A percentile compares a stretch with the other conserved stretches of the same genome.
Evolutionary conservation across 495 filamentous ascomycete genomes (phyloP).

Genomic region (Baudoinia panamericana): DNA sequence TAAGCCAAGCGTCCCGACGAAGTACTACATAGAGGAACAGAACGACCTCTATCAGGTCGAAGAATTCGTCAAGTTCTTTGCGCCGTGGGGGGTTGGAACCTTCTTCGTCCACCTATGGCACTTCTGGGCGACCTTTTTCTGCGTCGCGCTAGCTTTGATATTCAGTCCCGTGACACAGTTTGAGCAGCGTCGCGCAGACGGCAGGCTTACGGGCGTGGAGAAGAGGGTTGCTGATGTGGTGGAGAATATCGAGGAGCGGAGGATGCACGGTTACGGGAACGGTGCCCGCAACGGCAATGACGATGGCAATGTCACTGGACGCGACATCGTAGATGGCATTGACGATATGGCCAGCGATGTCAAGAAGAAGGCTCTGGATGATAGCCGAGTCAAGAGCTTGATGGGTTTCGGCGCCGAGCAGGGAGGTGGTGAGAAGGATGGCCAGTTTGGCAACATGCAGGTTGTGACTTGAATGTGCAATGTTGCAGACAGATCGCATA

Average conservation of each 20-base stretch:
- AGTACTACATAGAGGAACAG: conserved; percentile 60
- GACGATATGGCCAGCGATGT: not conserved
- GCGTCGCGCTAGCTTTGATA: conserved; percentile 41
- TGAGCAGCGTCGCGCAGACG: conserved; percentile 26
- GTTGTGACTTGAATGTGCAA: conserved; percentile 2
- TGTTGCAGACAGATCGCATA: not conserved
- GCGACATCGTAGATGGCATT: not conserved
- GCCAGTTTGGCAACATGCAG: conserved; percentile 6
- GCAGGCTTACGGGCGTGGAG: not conserved
- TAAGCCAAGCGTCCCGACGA: not conserved
- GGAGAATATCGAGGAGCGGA: not conserved
- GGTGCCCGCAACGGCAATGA: not conserved
- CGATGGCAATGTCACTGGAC: not conserved
- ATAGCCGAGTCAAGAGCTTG: not conserved
- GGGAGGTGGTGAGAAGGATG: not conserved
- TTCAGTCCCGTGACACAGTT: conserved; percentile 43
- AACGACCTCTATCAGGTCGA: conserved; percentile 74
- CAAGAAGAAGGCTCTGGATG: not conserved
- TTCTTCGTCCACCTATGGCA: conserved; percentile 45
- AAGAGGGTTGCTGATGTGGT: not conserved
- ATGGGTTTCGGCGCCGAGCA: not conserved
- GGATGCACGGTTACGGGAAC: not conserved
- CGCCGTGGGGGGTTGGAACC: conserved; percentile 31
- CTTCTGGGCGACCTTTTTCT: conserved; percentile 46
- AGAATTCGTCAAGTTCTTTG: conserved; percentile 60